Base-by-base conservation (phyloP, 1,139 yeast species). In the Sporopachydermia cereana region DNA sequence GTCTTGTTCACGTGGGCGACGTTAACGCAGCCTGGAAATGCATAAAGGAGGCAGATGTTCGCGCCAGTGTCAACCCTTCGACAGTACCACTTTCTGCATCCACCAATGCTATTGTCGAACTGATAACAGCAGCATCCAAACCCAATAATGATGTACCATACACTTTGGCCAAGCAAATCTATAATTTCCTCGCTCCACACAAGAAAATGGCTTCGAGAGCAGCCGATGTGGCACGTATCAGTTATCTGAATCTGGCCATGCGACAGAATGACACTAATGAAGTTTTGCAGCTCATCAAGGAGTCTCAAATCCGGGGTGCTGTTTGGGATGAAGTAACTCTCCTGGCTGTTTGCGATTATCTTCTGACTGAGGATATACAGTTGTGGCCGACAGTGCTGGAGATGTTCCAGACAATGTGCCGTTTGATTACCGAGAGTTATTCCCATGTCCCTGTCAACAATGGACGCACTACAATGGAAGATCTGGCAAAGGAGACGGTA, bases 311-410 rank as follows among this genome's bases (percentile, higher is more conserved):
- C 4, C 51, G 59, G 29, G 53, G 52, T 9, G 61, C 59, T 7
- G 47, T 54, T 2, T 60, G 65, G 64, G 65, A 61, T 42, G 58
- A 59, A 12, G 49, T 58, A 2, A 61, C 67, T 1, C 43, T 59
- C 3, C 48, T 54, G 1, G 50, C 46, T 7, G 59, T 54, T 2
- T 46, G 54, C 24, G 44, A 49, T 20, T 51, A 46, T 41, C 51
- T 62, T 12, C 36, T 51, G 29, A 17, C 34, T 2, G 22, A 43
- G 9, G 54, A 49, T 3, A 54, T 60, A 25, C 29, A 7, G 29
- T 7, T 7, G 12, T 7, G 12, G 7, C 29, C 29, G 14, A 7
- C 14, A 7, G 29, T 25, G 14, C 29, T 25, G 14, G 29, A 25
- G 14, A 29, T 53, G 9, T 49, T 48, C 2, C 44, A 54, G 25